Percentiles rank a stretch among this genome's conserved stretches.
Evolutionary conservation across 768 basidiomycete genomes (phyloP).

Genomic region (Lentinus tigrinus): DNA sequence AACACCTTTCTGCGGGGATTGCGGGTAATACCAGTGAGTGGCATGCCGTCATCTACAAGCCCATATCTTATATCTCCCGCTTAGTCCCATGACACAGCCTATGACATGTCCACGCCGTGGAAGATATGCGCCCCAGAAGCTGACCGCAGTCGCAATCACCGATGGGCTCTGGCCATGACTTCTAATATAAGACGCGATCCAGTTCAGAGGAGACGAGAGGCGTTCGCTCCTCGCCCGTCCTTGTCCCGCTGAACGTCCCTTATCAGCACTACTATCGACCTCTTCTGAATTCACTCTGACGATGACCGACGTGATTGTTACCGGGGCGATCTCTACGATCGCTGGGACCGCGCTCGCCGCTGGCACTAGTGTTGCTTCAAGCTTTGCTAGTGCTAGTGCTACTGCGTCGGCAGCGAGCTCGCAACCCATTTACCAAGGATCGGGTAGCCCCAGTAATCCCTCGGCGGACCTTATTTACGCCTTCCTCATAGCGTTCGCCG

Average conservation of each 20-base stretch:
- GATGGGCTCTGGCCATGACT: background rate
- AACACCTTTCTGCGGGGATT: too few relatives aligned
- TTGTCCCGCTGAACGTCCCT: background rate
- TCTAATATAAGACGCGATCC: background rate
- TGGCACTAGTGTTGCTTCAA: too few relatives aligned
- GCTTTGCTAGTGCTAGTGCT: too few relatives aligned
- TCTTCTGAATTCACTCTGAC: background rate
- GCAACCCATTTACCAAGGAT: too few relatives aligned
- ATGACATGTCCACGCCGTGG: too few relatives aligned
- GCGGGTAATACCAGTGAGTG: too few relatives aligned
- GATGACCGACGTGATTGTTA: background rate
- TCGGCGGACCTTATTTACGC: background rate
- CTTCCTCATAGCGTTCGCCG: background rate
- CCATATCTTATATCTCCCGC: too few relatives aligned
- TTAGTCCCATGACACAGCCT: too few relatives aligned
- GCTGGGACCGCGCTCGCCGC: too few relatives aligned
- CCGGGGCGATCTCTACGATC: too few relatives aligned
- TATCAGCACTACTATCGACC: background rate
- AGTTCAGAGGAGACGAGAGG: background rate
- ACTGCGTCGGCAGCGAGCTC: too few relatives aligned
- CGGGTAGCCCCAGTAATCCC: background rate
- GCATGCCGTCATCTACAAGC: too few relatives aligned
- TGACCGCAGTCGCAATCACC: background rate
- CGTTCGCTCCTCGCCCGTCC: background rate
- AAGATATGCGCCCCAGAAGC: background rate